Evolutionary conservation across 257 asterid species (phyloP), one percentile per base, ranked within the genome.

Genomic region (Pogostemon cablin): DNA sequence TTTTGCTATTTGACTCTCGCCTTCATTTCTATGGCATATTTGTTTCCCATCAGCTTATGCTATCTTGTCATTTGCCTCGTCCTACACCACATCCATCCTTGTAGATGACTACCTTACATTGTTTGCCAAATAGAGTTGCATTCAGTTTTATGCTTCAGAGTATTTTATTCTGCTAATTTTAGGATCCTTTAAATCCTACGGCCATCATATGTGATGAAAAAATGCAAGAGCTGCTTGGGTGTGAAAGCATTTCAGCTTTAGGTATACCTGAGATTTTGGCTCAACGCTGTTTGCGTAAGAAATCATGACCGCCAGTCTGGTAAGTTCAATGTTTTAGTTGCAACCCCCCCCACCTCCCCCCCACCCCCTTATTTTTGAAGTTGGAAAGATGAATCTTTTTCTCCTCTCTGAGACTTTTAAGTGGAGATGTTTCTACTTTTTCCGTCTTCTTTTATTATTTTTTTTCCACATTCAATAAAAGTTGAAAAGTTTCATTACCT

Each of bases 191-290:
- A 57, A 86, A 88, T 69, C 67, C 84, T 15, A 77, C 84, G 59
- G 76, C 69, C 9, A 80, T 88, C 52, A 9, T 62, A 7, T 86
- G 95, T 74, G 92, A 88, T 67, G 83, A 77, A 34, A 88, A 88
- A 70, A 68, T 88, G 53, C 81, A 81, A 80, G 87, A 83, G 73
- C 87, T 86, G 73, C 82, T 88, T 49, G 92, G 89, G 47, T 82
- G 87, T 66, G 86, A 79, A 74, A 86, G 81, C 78, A 80, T 86
- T 67, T 86, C 92, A 63, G 87, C 87, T 42, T 68, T 86, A 62
- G 88, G 85, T 55, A 81, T 88, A 65, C 86, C 88, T 41, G 86
- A 88, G 81, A 78, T 80, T 84, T 69, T 86, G 82, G 83, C 86
- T 9, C 82, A 63, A 32, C 90, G 72, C 35, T 88, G 87, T 72